Evolutionary conservation across 768 basidiomycete genomes (phyloP), one percentile per base, ranked within the genome.

Genomic region (Mycena pura): DNA sequence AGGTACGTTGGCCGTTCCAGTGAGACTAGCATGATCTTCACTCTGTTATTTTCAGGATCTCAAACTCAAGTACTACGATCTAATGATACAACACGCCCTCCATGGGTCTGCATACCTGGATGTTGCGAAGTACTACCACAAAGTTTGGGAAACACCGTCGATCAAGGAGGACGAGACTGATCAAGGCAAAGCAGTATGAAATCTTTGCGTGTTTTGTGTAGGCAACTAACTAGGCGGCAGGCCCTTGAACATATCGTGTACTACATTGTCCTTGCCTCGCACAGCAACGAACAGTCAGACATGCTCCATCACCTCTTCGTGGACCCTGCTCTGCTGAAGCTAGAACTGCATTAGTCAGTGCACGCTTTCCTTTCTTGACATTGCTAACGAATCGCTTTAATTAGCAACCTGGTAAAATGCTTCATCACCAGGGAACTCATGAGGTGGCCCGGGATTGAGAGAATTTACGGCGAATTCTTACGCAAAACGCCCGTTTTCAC

Each of bases 251-350:
- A 95, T 73, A 95, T 99, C 57, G 89, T 96, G 43, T 96, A 93
- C 77, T 99, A 96, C 70, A 85, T 98, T 55, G 87, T 97, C 24
- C 88, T 99, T 45, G 92, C 96, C 1, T 89, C 95, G 3, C 91
- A 99, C 73, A 92, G 90, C 73, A 99, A 99, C 72, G 96, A 98
- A 75, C 97, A 99, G 75, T 93, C 91, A 3, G 95, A 99, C 72
- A 95, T 99, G 90, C 78, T 99, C 43, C 89, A 98, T 73, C 92
- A 93, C 70, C 81, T 96, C 28, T 92, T 84, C 70, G 79, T 80
- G 43, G 89, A 98, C 73, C 85, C 95, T 22, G 88, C 90, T 22
- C 76, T 98, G 39, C 76, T 82, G 63, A 95, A 92, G 73, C 80
- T 96, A 43, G 89, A 93, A 66, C 79, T 93, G 39, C 93, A 96